phyloP scores from a whole-genome alignment of 208 protist genomes.

The Crithidia acanthocephali region DNA sequence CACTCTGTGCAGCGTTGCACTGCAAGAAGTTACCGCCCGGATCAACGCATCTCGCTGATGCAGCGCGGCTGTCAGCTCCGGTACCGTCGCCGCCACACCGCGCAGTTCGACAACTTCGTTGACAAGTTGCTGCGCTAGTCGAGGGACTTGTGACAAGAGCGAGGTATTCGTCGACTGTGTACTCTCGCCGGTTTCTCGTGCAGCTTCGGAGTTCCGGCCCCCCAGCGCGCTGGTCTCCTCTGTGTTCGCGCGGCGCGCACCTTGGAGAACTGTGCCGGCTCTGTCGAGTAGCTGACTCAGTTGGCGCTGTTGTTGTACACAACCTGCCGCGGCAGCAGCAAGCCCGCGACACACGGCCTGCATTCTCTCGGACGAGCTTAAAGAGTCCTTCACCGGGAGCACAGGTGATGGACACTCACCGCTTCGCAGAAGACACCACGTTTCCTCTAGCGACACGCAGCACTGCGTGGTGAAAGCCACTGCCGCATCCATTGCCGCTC shows the following conservation, averaged over 20 bases:
- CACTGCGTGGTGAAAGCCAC: neutral
- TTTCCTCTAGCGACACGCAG: neutral
- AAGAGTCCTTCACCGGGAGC: neutral
- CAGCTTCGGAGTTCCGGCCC: no score
- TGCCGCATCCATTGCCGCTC: neutral
- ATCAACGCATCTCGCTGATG: slow-evolving; percentile 11
- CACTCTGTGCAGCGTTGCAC: neutral
- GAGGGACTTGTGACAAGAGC: neutral
- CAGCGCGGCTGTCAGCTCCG: neutral
- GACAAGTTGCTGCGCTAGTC: slow-evolving; percentile 1
- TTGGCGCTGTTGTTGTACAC: neutral
- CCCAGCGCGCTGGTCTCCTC: neutral
- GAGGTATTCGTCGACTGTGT: neutral
- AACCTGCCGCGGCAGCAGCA: neutral
- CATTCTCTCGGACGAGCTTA: neutral
- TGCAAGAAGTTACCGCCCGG: neutral
- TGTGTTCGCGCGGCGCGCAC: neutral
- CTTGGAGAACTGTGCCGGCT: neutral
- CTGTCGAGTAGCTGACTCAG: neutral
- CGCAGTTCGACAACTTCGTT: slow-evolving; percentile 2
- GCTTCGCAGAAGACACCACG: neutral
- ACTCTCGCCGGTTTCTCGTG: neutral
- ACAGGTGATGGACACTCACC: neutral
- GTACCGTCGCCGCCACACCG: neutral
- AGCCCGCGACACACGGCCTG: neutral